Evolutionary conservation across 805 yeast species (phyloP), one percentile per base, ranked within the genome.

Genomic region (Saccharomycopsis capsularis): DNA sequence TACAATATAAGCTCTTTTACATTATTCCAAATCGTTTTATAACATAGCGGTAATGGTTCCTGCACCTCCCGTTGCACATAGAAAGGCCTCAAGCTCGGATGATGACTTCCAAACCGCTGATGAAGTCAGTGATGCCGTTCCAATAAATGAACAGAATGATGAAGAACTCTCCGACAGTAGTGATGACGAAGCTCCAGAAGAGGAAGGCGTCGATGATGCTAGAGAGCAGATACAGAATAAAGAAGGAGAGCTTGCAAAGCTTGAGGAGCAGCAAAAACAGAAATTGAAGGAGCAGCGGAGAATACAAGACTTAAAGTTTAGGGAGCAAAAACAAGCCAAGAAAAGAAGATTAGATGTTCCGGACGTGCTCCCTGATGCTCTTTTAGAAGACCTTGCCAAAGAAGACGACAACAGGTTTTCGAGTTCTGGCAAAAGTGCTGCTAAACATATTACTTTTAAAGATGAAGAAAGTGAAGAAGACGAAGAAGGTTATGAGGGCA

Each of bases 121-220:
- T 16, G 50, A 47, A 22, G 32, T 21, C 18, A 38, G 29, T 15
- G 30, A 35, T 13, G 22, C 18, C 39, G 34, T 16, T 15, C 22
- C 25, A 19, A 16, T 22, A 5, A 18, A 22, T 11, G 38, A 34
- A 18, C 22, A 38, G 3, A 29, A 22, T 9, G 43, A 27, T 11
- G 46, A 47, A n/a, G 48, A 40, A 3, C 44, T 9, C 19, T 32
- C 32, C 25, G 36, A 24, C 15, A 36, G 41, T 4, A 47, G 49
- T 40, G 50, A 48, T 16, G 52, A 51, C 19, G 55, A 51, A 21
- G 52, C 55, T 5, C 52, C 52, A 21, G 52, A 50, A 27, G 44
- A 46, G 30, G 42, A 35, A 21, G 22, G 27, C 4, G 34, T 42
- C 7, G 29, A 19, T 16, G 21, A 32, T 9, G 23, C 39, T 13